A percentile compares a stretch with the other conserved stretches of the same genome.
These are phyloP conservation scores for Hypomontagnella monticulosa DNA, from an alignment of 495 filamentous ascomycete species.

Conservation along the genomic window DNA sequence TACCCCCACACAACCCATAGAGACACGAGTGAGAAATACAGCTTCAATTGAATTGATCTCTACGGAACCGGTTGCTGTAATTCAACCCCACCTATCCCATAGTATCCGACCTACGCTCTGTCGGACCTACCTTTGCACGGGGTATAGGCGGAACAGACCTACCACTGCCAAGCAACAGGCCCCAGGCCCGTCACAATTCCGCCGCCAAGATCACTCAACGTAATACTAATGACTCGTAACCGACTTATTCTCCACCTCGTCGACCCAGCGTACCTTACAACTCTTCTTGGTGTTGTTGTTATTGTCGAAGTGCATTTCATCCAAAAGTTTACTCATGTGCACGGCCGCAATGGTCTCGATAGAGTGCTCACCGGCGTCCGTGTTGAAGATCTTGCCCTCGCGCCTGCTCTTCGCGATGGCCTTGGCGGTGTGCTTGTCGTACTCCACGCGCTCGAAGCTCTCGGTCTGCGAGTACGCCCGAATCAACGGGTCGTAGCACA, in stretches of 20 bases:
- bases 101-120: background rate
- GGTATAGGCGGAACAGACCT: background rate
- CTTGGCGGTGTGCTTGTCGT: constrained; percentile 7
- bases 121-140: background rate
- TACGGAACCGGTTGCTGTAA: background rate
- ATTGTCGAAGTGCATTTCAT: background rate
- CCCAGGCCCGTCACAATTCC: background rate
- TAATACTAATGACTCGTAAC: background rate
- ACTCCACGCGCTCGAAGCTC: constrained; percentile 17
- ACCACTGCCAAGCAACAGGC: constrained; percentile 2
- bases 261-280: constrained; percentile 27
- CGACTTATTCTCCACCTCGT: constrained; percentile 14
- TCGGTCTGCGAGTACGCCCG: constrained; percentile 1
- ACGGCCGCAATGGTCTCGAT: constrained; percentile 24
- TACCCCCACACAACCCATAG: too few relatives aligned
- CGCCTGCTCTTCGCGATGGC: background rate
- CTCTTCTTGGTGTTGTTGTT: background rate
- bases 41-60: too few relatives aligned
- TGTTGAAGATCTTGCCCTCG: constrained; percentile 1
- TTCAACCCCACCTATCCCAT: background rate
- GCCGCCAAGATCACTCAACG: background rate
- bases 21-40: too few relatives aligned
- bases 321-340: background rate
- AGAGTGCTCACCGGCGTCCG: constrained; percentile 24
- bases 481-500: constrained; percentile 13